These are phyloP conservation scores for Pyrenophora seminiperda DNA, from an alignment of 2,329 filamentous ascomycete genomes.

Conservation along the genomic window DNA sequence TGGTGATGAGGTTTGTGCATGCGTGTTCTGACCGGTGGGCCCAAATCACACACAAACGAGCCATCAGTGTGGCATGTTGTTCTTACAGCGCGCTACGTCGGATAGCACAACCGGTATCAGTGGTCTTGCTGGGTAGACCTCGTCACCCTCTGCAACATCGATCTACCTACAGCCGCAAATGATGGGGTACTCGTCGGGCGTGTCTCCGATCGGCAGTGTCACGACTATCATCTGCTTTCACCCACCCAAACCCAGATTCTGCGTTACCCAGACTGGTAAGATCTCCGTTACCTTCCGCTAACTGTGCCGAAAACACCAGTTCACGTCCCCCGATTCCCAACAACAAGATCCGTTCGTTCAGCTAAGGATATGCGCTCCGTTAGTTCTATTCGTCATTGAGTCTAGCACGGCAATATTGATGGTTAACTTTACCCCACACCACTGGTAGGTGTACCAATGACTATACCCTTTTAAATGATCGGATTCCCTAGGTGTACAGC, in stretches of 20 bases:
- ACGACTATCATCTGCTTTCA: neutral
- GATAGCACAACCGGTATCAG: neutral
- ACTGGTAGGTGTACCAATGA: neutral
- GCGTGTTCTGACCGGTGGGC: constrained; percentile 23
- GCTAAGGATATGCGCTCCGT: constrained; percentile 4
- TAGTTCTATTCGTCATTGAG: constrained; percentile 8
- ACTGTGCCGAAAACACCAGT: constrained; percentile 3
- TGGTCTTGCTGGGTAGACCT: constrained; percentile 1
- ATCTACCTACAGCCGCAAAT: neutral
- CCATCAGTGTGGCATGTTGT: neutral
- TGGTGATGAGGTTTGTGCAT: constrained; percentile 21
- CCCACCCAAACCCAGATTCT: constrained; percentile 4
- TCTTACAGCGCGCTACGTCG: neutral
- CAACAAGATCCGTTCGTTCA: constrained; percentile 14
- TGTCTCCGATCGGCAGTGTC: neutral
- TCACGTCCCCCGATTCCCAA: constrained; percentile 11
- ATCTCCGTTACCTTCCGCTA: constrained; percentile 2
- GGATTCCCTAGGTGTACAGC: neutral
- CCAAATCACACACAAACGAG: constrained; percentile 18
- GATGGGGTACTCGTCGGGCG: neutral
- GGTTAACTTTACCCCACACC: constrained; percentile 13
- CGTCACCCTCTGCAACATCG: neutral
- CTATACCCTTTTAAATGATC: neutral
- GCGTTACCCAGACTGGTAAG: constrained; percentile 11
- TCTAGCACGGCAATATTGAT: constrained; percentile 4